Base-by-base conservation (phyloP, 495 filamentous ascomycete species). In the Usnea hakonensis region DNA sequence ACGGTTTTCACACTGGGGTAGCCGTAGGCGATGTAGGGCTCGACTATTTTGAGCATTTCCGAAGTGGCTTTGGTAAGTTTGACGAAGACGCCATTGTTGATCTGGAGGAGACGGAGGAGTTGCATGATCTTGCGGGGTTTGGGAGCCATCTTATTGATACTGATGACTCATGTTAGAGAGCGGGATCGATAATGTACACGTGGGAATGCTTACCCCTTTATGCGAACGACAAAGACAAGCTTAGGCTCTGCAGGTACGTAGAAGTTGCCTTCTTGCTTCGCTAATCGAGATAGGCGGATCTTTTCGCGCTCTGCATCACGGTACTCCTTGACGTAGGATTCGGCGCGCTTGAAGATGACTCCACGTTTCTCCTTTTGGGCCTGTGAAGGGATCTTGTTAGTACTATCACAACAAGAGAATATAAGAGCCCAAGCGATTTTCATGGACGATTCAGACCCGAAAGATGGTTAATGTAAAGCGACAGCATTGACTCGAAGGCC, bases 81-180 rank as follows among this genome's bases (percentile, higher is more conserved):
- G 76, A 98, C 80, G 81, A 98, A 98, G 79, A 96, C 89, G 79
- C 93, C 95, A 79, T 94, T 97, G 91, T 98, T 98, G 88, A 98
- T 97, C 83, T 98, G 94, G 74, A 97, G 87, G 67, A 98, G 89
- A 81, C 94, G 93, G 75, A 98, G 91, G 50, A 98, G 89, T 80
- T 97, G 94, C 67, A 98, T 86, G 73, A 96, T 97, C 88, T 98
- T 97, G 82, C 95, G 91, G 78, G 95, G 95, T 88, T 98, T 97
- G 73, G 94, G 94, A 75, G 94, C 85, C 70, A 98, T 97, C 88
- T 98, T 97, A 88, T 97, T 97, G 91, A 98, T 98, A 95, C 94
- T 87, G 60, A 43, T 46, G 13, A 57, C 64, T 46, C 30, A 55
- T 43, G 64, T 66, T 48, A 69, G 60, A 28, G 57, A n/a, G 28